Percentiles rank a stretch among this genome's conserved stretches.
Evolutionary conservation across 306 rosid genomes (phyloP).

Genomic region (Glycine soja): DNA sequence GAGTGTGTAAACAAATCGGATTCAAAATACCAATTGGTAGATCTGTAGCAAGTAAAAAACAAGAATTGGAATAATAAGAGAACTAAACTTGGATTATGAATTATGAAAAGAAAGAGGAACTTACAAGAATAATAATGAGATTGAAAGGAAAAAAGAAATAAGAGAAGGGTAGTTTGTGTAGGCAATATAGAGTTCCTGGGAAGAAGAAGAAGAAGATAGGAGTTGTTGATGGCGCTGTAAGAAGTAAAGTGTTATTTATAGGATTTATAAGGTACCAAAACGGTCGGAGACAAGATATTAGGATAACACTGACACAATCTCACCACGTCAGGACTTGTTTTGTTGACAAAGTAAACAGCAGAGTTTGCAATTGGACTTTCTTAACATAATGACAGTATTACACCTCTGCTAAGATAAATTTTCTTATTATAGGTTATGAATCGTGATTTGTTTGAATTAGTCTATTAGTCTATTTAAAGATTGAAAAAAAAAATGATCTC

Average conservation of each 20-base stretch:
- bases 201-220: not conserved
- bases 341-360: not conserved
- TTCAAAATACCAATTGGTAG: constrained; percentile 9
- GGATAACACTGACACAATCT: constrained; percentile 47
- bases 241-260: constrained; percentile 41
- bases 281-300: constrained; percentile 37
- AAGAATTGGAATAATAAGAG: not conserved
- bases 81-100: too few species aligned
- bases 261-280: constrained; percentile 24
- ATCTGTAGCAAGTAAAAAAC: constrained; percentile 37
- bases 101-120: not conserved
- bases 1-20: not conserved
- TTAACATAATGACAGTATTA: not conserved
- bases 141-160: not conserved
- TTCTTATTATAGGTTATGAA: not conserved
- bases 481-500: not conserved
- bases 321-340: constrained; percentile 39
- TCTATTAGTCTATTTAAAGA: not conserved
- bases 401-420: not conserved
- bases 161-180: not conserved
- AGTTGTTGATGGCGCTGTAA: constrained; percentile 7
- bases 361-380: not conserved
- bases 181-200: not conserved
- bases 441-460: not conserved
- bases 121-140: constrained; percentile 37